Conservation (phyloP, 768 basidiomycete species). For the Crepidotus variabilis region DNA sequence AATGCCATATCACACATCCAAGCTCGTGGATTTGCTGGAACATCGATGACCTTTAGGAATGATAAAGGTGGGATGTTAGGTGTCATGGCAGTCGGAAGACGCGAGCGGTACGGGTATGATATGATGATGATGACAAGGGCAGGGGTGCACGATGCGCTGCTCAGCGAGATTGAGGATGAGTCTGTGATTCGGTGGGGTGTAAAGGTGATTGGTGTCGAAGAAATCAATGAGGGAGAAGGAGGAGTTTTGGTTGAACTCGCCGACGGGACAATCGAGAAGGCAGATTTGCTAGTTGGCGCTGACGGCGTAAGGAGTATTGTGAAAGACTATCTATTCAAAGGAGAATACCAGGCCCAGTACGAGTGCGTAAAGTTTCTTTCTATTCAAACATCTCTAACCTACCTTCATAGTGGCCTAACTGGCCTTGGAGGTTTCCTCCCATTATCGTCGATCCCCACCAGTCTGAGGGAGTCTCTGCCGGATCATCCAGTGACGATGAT, state of each 20-base stretch:
- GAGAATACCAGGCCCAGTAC: slow-evolving; percentile 14
- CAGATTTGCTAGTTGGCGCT: slow-evolving; percentile 36
- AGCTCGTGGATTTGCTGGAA: slow-evolving; percentile 19
- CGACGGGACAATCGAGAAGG: slow-evolving; percentile 27
- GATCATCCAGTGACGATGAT: slow-evolving; percentile 32
- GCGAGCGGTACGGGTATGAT: slow-evolving; percentile 28
- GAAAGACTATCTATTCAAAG: slow-evolving; percentile 27
- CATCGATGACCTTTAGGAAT: slow-evolving; percentile 27
- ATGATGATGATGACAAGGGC: slow-evolving; percentile 30
- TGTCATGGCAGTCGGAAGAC: slow-evolving; percentile 20
- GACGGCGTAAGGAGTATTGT: slow-evolving; percentile 35
- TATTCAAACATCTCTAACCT: not conserved
- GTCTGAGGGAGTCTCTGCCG: slow-evolving; percentile 23
- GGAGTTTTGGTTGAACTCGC: slow-evolving; percentile 22
- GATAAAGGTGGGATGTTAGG: slow-evolving; percentile 33
- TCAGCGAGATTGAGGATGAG: slow-evolving; percentile 20
- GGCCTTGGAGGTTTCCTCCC: slow-evolving; percentile 37
- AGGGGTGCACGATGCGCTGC: slow-evolving; percentile 29
- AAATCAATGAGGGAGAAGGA: slow-evolving; percentile 13
- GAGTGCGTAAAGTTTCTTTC: slow-evolving; percentile 11
- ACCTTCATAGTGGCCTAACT: slow-evolving; percentile 24
- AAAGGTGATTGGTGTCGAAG: slow-evolving; percentile 16
- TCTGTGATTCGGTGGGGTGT: slow-evolving; percentile 28
- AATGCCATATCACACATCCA: slow-evolving; percentile 27
- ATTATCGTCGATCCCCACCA: slow-evolving; percentile 21